Evolutionary conservation across 139 green algal species (phyloP), one percentile per base, ranked within the genome.

Genomic region (Mesotaenium endlicherianum): DNA sequence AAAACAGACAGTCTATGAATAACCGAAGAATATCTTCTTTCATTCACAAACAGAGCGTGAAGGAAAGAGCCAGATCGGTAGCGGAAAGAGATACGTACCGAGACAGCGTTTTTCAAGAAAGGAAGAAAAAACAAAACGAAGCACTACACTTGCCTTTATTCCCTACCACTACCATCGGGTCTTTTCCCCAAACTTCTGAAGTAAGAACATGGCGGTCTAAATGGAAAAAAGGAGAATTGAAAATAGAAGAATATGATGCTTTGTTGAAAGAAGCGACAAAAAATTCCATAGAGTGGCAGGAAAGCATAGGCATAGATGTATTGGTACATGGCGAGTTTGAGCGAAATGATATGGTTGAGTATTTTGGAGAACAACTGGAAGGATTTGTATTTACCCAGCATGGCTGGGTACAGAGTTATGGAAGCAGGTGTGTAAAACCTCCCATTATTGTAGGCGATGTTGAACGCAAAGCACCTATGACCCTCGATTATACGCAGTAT

Each of bases 241-340:
- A n/a, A 20, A 77, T 75, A 40, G 74, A 41, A 20, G 88, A 93
- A 50, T 97, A 97, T 83, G 76, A 92, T 38, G 75, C 86, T 67
- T 70, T 58, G 0, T 92, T 97, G 31, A 89, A 88, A 6, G 80
- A 82, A 0, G 89, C 93, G 80, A 94, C 94, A 31, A 76, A 74
- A 5, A 88, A 90, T 6, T 59, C 71, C 39, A n/a, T 76, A 5
- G 4, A 30, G 4, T 8, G 44, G 36, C 68, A 76, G 39, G 68
- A 55, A 6, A 8, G 88, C 3, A 84, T 97, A 58, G 94, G 81
- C 17, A 2, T 97, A 3, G 94, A 97, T 83, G 94, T 97, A 71
- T 86, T 96, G 57, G 94, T 97, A 82, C 94, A 97, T 79, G 94
- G 94, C 17, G 94, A 97, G 91, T 70, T 92, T 20, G 94, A 97